Base-by-base conservation (phyloP, 805 yeast genomes). In the Monosporozyma siamensis region DNA sequence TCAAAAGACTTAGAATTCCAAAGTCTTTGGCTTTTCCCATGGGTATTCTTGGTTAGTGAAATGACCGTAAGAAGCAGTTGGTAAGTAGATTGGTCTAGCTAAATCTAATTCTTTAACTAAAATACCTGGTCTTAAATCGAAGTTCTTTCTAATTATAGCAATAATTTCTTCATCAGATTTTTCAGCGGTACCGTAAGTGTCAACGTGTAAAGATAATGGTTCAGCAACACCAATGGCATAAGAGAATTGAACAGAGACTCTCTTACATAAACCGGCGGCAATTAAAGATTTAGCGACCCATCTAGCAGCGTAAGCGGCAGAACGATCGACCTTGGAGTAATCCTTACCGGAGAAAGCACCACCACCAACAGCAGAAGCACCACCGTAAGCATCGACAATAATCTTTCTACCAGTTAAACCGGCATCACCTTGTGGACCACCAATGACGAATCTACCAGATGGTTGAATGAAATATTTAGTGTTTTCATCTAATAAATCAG, bases 351-450 rank as follows among this genome's bases (percentile, higher is more conserved):
- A 84, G 88, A 92, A 92, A 53, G 98, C 98, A 78, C 98, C 98
- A 78, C 98, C 98, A 74, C 98, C 98, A 78, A 92, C 98, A 64
- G 98, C 97, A 72, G 98, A 97, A 94, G 98, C 94, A 64, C 98
- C 98, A 76, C 98, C 98, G 75, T 92, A 92, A 53, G 98, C 95
- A 72, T 92, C 98, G 66, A 92, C 98, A 63, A 92, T 92, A 70
- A 92, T 92, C 78, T 92, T 92, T 77, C 98, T 87, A 70, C 98
- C 98, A 56, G 98, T 92, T 66, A 92, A 75, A 77, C 98, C 98
- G 55, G 98, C 98, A 68, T 92, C 98, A 80, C 98, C 98, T 74
- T 92, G 98, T 58, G 98, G 98, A 69, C 98, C 98, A 75, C 98
- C 98, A 66, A 92, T 92, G 62, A 92, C 96, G 80, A 92, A 92